Percentiles rank a stretch among this genome's conserved stretches.
Conservation (phyloP, 768 basidiomycete species). For the Hygrophoropsis aurantiaca region DNA sequence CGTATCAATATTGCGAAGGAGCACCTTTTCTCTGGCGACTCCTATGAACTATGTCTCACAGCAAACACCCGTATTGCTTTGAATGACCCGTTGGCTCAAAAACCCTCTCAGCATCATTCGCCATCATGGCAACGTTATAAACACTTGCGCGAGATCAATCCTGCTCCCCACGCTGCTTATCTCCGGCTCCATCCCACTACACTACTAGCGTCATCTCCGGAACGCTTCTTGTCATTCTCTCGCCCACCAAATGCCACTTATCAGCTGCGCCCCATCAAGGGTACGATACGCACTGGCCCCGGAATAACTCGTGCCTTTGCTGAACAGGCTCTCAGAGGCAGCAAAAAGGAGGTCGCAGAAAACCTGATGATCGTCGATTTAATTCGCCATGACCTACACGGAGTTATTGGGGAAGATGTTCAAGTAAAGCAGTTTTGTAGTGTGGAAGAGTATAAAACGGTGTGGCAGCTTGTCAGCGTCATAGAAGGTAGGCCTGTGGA, state of each 20-base stretch:
- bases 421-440: slow-evolving; percentile 80
- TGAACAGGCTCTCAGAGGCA: slow-evolving; percentile 61
- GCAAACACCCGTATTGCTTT: slow-evolving; percentile 62
- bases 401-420: slow-evolving; percentile 80
- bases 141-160: slow-evolving; percentile 69
- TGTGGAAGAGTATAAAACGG: slow-evolving; percentile 90
- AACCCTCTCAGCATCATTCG: slow-evolving; percentile 12
- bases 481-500: slow-evolving; percentile 67
- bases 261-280: slow-evolving; percentile 93
- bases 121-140: slow-evolving; percentile 76
- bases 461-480: slow-evolving; percentile 95
- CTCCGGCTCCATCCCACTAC: slow-evolving; percentile 75
- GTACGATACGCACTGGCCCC: slow-evolving; percentile 76
- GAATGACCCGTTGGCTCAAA: slow-evolving; percentile 29
- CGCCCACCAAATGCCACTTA: slow-evolving; percentile 62
- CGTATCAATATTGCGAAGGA: slow-evolving; percentile 73
- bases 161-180: slow-evolving; percentile 87
- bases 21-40: slow-evolving; percentile 77
- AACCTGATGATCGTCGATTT: slow-evolving; percentile 99
- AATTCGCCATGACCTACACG: slow-evolving; percentile 89
- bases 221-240: slow-evolving; percentile 85
- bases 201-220: slow-evolving; percentile 85
- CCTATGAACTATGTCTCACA: slow-evolving; percentile 92
- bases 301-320: slow-evolving; percentile 62
- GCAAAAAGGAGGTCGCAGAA: slow-evolving; percentile 89